Conservation (phyloP, 2,329 filamentous ascomycete genomes). For the Phoma sp. region DNA sequence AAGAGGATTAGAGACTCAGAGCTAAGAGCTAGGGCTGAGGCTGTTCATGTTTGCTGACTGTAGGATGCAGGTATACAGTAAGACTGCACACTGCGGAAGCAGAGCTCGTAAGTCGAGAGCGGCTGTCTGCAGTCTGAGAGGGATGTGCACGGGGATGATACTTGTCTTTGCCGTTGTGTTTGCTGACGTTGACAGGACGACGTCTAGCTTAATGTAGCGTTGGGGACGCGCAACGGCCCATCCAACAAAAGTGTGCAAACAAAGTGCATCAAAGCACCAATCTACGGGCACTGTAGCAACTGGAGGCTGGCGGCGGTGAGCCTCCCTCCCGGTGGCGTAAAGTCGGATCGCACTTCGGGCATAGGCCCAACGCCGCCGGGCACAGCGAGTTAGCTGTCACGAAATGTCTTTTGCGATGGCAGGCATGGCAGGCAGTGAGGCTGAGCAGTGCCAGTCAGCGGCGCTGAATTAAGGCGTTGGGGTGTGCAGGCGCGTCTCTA, state of each 20-base stretch:
- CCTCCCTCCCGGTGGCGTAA: constrained; percentile 2
- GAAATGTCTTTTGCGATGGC: constrained; percentile 5
- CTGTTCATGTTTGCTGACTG: background rate
- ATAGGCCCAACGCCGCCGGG: constrained; percentile 12
- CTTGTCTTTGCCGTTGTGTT: constrained; percentile 3
- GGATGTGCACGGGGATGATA: constrained; percentile 14
- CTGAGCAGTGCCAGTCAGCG: constrained; percentile 30
- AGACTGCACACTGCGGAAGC: constrained; percentile 3
- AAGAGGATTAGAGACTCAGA: background rate
- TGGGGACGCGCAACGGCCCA: constrained; percentile 15
- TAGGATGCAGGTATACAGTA: constrained; percentile 8
- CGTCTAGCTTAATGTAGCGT: constrained; percentile 15
- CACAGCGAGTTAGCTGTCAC: constrained; percentile 8
- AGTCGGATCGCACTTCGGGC: constrained; percentile 9
- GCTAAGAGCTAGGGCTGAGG: constrained; percentile 10
- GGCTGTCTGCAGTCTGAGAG: background rate
- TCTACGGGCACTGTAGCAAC: constrained; percentile 4
- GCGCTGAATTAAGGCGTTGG: constrained; percentile 22
- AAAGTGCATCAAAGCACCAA: constrained; percentile 3
- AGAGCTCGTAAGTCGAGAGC: background rate
- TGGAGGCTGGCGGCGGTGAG: constrained; percentile 16
- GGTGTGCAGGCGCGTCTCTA: constrained; percentile 22
- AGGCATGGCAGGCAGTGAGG: constrained; percentile 27
- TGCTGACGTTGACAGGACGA: constrained; percentile 21
- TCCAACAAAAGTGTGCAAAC: constrained; percentile 11